phyloP scores from a whole-genome alignment of 108 stramenopile genomes.

The Pseudonitzschia pungens region DNA sequence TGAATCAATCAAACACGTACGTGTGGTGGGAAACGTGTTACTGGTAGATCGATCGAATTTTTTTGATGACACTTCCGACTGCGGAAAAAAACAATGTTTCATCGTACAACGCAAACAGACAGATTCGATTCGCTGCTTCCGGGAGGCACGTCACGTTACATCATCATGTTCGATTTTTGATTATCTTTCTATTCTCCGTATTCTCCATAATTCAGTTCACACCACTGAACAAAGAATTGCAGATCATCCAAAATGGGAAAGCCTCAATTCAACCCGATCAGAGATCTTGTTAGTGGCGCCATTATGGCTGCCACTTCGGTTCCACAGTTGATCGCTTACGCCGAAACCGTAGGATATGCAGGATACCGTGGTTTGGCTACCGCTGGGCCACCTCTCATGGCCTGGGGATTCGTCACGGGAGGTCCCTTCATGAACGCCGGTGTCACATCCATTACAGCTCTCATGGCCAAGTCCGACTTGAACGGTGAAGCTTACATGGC shows the following conservation, averaged over 20 bases:
- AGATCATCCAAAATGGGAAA: slow-evolving; percentile 8
- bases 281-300: slow-evolving; percentile 72
- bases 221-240: background rate
- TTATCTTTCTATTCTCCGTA: background rate
- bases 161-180: no score
- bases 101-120: background rate
- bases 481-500: slow-evolving; percentile 68
- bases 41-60: background rate
- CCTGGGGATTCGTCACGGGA: slow-evolving; percentile 79
- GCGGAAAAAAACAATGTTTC: background rate
- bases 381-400: slow-evolving; percentile 65
- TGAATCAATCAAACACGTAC: background rate
- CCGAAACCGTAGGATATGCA: slow-evolving; percentile 78
- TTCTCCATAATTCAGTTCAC: background rate
- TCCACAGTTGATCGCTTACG: slow-evolving; percentile 85
- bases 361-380: slow-evolving; percentile 76
- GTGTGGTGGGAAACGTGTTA: slow-evolving; percentile 1
- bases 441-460: slow-evolving; percentile 77
- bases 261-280: slow-evolving; percentile 48
- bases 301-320: slow-evolving; percentile 87
- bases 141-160: no score
- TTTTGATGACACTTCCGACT: background rate
- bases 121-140: background rate
- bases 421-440: slow-evolving; percentile 77
- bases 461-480: slow-evolving; percentile 77